phyloP scores from a whole-genome alignment of 2,329 filamentous ascomycete species.

The Diaporthe citri region DNA sequence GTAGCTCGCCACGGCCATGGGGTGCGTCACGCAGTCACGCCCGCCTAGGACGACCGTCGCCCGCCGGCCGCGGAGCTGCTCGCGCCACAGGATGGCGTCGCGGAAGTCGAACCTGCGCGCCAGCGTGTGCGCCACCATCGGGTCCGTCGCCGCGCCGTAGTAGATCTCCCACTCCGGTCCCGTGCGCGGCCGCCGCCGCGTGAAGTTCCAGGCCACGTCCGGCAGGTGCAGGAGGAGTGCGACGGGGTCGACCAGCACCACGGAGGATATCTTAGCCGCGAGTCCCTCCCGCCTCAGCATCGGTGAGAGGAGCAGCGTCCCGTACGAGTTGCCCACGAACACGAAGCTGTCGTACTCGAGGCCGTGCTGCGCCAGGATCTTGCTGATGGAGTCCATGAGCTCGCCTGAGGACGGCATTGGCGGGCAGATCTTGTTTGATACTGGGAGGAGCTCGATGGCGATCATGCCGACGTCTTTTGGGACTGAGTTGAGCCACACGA shows the following conservation, averaged over 20 bases:
- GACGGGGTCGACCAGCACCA: constrained; percentile 71
- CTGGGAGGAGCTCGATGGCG: constrained; percentile 73
- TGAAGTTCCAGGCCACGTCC: constrained; percentile 79
- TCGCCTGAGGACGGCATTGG: constrained; percentile 61
- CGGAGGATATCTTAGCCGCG: constrained; percentile 62
- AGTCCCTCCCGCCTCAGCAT: constrained; percentile 64
- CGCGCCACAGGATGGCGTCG: constrained; percentile 20
- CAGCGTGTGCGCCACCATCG: constrained; percentile 73
- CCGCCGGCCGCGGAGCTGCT: constrained; percentile 14
- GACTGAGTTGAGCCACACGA: constrained; percentile 65
- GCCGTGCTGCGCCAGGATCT: constrained; percentile 67
- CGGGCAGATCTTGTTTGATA: constrained; percentile 71
- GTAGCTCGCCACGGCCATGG: background rate
- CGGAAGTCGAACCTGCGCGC: constrained; percentile 43
- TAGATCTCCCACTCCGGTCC: constrained; percentile 78
- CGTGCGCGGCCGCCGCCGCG: constrained; percentile 59
- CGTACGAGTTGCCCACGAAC: constrained; percentile 73
- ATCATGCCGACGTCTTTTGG: constrained; percentile 68
- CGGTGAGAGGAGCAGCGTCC: constrained; percentile 72
- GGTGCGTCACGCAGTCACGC: constrained; percentile 21
- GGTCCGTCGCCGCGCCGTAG: constrained; percentile 77
- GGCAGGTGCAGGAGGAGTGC: constrained; percentile 76
- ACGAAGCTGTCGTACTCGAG: constrained; percentile 66
- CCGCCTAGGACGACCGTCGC: constrained; percentile 1
- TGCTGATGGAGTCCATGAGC: constrained; percentile 67